Evolutionary conservation across 805 yeast genomes (phyloP), one percentile per base, ranked within the genome.

Genomic region (Peterozyma toletana): DNA sequence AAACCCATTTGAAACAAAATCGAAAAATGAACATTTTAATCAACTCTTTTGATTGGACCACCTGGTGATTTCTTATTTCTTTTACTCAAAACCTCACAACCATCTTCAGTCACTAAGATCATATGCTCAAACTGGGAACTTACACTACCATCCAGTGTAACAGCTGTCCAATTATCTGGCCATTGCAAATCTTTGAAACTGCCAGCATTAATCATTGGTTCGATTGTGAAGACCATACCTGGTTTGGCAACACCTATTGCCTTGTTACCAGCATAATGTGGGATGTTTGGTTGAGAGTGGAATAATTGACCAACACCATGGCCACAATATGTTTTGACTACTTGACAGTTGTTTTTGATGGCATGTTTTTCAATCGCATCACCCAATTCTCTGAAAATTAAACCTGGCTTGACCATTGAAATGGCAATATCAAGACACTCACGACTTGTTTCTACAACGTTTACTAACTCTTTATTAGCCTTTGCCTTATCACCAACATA

Each of bases 111-210:
- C 35, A 93, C 93, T 46, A 93, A 64, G 58, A 93, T 57, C 59
- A 95, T 91, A 61, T 93, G 97, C 65, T 93, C 96, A 55, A 93
- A 93, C 64, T 93, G 99, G 1, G 99, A 98, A 54, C 91, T 82
- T 48, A 77, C 70, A 57, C 78, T 78, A 43, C 99, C 99, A 59
- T 93, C 99, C 35, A 80, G 80, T 14, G 99, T 93, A 14, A 78
- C 77, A 1, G 95, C 78, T 5, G 99, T 93, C 99, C 99, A 93
- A 63, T 87, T 85, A 63, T 93, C 99, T 2, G 99, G 99, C 99
- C 99, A 93, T 45, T 80, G 70, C 47, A 75, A 64, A 63, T 90
- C 98, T 57, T 77, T 77, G 68, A 77, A 83, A 0, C 83, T 68
- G 9, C 99, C 99, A 51, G 80, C 68, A 59, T 87, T 85, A 53